A percentile compares a stretch with the other conserved stretches of the same genome.
These are phyloP conservation scores for Coleophoma eucalyptorum DNA, from an alignment of 2,329 filamentous ascomycete species.

Conservation along the genomic window DNA sequence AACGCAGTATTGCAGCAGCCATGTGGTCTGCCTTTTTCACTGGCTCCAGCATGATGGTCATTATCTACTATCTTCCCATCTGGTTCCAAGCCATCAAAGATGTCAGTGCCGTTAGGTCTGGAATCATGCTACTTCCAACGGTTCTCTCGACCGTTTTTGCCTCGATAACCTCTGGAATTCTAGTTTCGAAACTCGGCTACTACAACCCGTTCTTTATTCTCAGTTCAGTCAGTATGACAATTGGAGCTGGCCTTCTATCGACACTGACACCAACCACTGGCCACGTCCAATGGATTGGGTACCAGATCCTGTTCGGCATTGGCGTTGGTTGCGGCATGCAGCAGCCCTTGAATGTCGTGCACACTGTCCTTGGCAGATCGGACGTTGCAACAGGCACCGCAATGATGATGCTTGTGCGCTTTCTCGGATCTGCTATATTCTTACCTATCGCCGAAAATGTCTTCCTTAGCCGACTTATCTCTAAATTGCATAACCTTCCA, in stretches of 20 bases:
- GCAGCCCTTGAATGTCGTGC: constrained; percentile 41
- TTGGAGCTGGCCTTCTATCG: constrained; percentile 29
- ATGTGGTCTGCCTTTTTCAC: constrained; percentile 26
- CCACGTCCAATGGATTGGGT: constrained; percentile 43
- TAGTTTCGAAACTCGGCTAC: constrained; percentile 27
- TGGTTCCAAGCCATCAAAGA: constrained; percentile 22
- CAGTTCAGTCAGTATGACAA: constrained; percentile 2
- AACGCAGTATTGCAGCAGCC: constrained; percentile 27
- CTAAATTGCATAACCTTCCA: constrained; percentile 6
- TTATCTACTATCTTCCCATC: constrained; percentile 21
- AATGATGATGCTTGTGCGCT: constrained; percentile 16
- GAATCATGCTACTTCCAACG: constrained; percentile 19
- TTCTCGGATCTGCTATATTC: constrained; percentile 13
- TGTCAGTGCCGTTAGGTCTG: constrained; percentile 11
- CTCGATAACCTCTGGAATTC: constrained; percentile 25
- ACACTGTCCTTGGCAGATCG: constrained; percentile 29
- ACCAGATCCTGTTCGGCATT: constrained; percentile 41
- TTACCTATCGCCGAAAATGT: constrained; percentile 19
- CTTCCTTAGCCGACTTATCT: constrained; percentile 14
- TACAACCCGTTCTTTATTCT: constrained; percentile 21
- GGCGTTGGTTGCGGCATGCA: constrained; percentile 41
- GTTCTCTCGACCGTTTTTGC: constrained; percentile 20
- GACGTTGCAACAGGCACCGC: constrained; percentile 18
- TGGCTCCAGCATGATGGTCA: constrained; percentile 26
- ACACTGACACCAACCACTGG: constrained; percentile 38